phyloP scores from a whole-genome alignment of 768 basidiomycete genomes.

The Mycena albidolilacea region DNA sequence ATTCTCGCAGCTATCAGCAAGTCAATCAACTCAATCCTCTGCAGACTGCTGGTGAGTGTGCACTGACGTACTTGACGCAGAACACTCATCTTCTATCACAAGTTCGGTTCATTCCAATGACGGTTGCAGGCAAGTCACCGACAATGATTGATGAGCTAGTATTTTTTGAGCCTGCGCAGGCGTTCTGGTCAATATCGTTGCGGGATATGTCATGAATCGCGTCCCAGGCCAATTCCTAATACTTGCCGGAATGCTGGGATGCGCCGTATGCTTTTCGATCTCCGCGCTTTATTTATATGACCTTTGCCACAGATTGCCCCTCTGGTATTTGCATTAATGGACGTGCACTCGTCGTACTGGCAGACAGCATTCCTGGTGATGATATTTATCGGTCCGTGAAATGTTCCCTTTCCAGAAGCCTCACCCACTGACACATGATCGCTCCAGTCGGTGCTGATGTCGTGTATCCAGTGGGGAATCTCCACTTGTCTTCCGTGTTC shows the following conservation, averaged over 20 bases:
- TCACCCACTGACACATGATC: not conserved
- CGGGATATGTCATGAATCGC: conserved; percentile 43
- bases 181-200: conserved; percentile 39
- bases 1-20: conserved; percentile 48
- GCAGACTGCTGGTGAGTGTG: conserved; percentile 43
- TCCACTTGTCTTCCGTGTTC: conserved; percentile 48
- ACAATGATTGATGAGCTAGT: not conserved
- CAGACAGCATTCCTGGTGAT: conserved; percentile 49
- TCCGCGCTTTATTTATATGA: not conserved
- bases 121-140: conserved; percentile 40
- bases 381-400: conserved; percentile 43
- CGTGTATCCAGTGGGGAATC: conserved; percentile 51
- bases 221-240: conserved; percentile 50
- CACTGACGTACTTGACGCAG: not conserved
- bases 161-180: conserved; percentile 27
- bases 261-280: conserved; percentile 43
- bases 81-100: not conserved
- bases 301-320: conserved; percentile 43
- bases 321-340: conserved; percentile 51
- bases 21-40: conserved; percentile 47
- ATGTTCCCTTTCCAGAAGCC: not conserved
- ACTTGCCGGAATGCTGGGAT: conserved; percentile 46
- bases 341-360: conserved; percentile 51
- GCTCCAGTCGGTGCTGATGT: conserved; percentile 46
- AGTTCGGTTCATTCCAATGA: conserved; percentile 52